Evolutionary conservation across 1,284 basidiomycete species (phyloP).

Genomic region (Irpex lacteus): DNA sequence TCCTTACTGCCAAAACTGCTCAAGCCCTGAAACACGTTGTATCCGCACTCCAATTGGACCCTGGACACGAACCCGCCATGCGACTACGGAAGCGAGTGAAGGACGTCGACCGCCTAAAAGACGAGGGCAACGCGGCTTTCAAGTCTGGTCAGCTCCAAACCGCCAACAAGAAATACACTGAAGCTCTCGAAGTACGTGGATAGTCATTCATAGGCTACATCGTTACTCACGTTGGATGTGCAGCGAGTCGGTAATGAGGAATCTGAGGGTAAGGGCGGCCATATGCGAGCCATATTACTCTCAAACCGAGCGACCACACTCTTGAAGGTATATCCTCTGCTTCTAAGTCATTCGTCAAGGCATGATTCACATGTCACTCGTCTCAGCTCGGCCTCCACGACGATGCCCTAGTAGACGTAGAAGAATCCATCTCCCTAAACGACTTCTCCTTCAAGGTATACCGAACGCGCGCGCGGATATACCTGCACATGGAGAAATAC

Average conservation of each 20-base stretch:
- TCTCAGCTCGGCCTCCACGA: slow-evolving; percentile 58
- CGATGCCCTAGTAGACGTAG: slow-evolving; percentile 71
- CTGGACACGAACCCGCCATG: slow-evolving; percentile 71
- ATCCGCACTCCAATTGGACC: slow-evolving; percentile 77
- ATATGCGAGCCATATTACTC: slow-evolving; percentile 75
- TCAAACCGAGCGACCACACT: slow-evolving; percentile 85
- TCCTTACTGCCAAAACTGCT: slow-evolving; percentile 70
- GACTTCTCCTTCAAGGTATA: slow-evolving; percentile 80
- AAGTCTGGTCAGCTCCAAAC: slow-evolving; percentile 60
- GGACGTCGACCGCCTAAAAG: slow-evolving; percentile 79
- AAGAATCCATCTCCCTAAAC: slow-evolving; percentile 62
- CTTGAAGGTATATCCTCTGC: slow-evolving; percentile 51
- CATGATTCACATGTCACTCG: neutral
- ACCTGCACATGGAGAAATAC: slow-evolving; percentile 73
- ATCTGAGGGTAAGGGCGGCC: slow-evolving; percentile 71
- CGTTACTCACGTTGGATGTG: neutral
- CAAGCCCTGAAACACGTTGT: slow-evolving; percentile 73
- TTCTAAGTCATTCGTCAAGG: neutral
- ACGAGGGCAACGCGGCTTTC: slow-evolving; percentile 81
- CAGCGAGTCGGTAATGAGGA: slow-evolving; percentile 59
- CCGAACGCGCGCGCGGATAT: slow-evolving; percentile 79
- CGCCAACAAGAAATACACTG: slow-evolving; percentile 68
- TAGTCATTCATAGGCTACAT: neutral
- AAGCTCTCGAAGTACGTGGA: slow-evolving; percentile 58
- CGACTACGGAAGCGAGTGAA: slow-evolving; percentile 73